Conservation (phyloP, 768 basidiomycete species). For the Mycena rosella region DNA sequence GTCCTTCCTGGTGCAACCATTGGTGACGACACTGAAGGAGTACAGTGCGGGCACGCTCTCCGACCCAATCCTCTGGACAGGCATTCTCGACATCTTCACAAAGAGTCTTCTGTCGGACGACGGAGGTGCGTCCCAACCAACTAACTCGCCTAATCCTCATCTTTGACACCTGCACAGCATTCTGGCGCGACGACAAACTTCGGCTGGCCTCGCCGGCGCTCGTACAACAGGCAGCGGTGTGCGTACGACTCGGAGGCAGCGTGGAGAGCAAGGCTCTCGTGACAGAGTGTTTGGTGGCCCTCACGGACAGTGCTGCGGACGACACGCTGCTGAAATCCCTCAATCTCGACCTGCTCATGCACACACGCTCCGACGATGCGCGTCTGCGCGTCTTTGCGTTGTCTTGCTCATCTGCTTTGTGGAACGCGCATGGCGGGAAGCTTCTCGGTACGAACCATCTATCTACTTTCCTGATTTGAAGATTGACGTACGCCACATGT, state of each 20-base stretch:
- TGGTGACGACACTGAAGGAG: slow-evolving; percentile 70
- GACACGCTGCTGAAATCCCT: slow-evolving; percentile 81
- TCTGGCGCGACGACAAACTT: slow-evolving; percentile 91
- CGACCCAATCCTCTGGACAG: slow-evolving; percentile 69
- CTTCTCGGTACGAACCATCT: slow-evolving; percentile 64
- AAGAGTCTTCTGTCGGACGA: slow-evolving; percentile 86
- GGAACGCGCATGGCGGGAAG: slow-evolving; percentile 82
- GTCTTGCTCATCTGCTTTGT: slow-evolving; percentile 75
- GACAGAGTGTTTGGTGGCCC: slow-evolving; percentile 65
- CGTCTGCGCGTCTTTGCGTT: slow-evolving; percentile 79
- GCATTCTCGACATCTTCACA: slow-evolving; percentile 69
- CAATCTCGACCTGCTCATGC: slow-evolving; percentile 89
- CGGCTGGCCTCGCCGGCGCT: slow-evolving; percentile 70
- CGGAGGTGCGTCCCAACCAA: slow-evolving; percentile 66
- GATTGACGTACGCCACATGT: not conserved
- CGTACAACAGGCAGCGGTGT: slow-evolving; percentile 74
- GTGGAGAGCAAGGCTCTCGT: slow-evolving; percentile 55
- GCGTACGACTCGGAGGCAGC: slow-evolving; percentile 50
- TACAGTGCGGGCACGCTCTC: slow-evolving; percentile 53
- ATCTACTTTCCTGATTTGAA: not conserved
- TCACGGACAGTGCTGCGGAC: slow-evolving; percentile 65
- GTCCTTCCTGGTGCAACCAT: slow-evolving; percentile 77
- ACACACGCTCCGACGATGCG: slow-evolving; percentile 87
- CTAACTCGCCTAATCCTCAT: slow-evolving; percentile 1
- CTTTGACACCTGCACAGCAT: slow-evolving; percentile 60